Conservation (phyloP, 805 yeast species). For the Phaffomyces thermotolerans region DNA sequence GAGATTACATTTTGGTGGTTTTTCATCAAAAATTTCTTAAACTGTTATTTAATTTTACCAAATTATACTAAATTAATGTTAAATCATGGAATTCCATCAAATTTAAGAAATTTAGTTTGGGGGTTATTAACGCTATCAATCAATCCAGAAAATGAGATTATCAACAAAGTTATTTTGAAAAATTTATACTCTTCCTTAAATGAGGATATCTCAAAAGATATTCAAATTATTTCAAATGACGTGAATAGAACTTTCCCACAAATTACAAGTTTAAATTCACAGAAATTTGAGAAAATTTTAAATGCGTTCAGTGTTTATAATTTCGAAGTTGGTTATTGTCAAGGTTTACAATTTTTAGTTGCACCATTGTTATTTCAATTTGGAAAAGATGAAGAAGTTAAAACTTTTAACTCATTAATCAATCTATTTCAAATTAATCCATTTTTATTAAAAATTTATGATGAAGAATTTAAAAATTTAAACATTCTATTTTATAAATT, state of each 20-base stretch:
- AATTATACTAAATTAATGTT: constrained; percentile 39
- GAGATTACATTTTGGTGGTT: constrained; percentile 39
- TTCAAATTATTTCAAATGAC: constrained; percentile 46
- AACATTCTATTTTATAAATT: constrained; percentile 47
- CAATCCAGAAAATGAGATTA: constrained; percentile 15
- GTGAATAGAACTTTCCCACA: constrained; percentile 54
- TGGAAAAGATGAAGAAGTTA: constrained; percentile 24
- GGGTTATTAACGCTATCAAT: constrained; percentile 23
- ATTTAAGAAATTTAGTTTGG: constrained; percentile 40
- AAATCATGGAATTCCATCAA: constrained; percentile 38
- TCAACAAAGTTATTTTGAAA: constrained; percentile 20
- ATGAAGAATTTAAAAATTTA: constrained; percentile 48
- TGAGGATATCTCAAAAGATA: constrained; percentile 35
- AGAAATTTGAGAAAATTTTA: constrained; percentile 43
- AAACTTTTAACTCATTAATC: constrained; percentile 45
- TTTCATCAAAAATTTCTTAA: constrained; percentile 36
- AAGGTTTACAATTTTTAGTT: constrained; percentile 56
- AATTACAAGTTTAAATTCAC: constrained; percentile 39
- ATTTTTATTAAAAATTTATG: constrained; percentile 40
- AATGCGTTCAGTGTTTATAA: constrained; percentile 60
- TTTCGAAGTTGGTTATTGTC: constrained; percentile 61
- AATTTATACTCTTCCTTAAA: constrained; percentile 31
- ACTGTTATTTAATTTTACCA: constrained; percentile 40
- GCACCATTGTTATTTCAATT: constrained; percentile 47
- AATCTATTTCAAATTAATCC: constrained; percentile 54